Base-by-base conservation (phyloP, 805 yeast species). In the Yarrowia phangngaensis region DNA sequence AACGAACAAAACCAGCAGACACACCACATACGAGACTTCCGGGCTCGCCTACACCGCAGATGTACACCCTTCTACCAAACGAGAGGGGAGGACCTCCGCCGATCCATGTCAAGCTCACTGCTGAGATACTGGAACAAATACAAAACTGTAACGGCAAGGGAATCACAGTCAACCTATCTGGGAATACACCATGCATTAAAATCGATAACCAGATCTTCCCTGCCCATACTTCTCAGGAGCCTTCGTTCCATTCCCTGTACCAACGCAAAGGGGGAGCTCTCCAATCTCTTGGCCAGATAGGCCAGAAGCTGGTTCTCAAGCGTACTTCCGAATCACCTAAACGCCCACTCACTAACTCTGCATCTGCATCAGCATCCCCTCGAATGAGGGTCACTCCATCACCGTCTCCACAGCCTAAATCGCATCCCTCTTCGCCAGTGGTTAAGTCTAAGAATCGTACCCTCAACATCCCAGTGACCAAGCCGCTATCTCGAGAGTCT, bases 401-500 rank as follows among this genome's bases (percentile, higher is more conserved):
- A 8, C 45, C 45, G 8, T 27, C 35, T 2, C 35, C 35, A 11
- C 48, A 41, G 29, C 35, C 35, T 28, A 30, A 41, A 41, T 41
- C 35, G 35, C 48, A 41, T 29, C 35, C 35, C 22, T 41, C 34
- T 8, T 41, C 34, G 22, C 35, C 48, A 9, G 45, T 19, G 11
- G 45, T 38, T 19, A 38, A 38, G 24, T 8, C 45, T 14, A 38
- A 38, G 13, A 41, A 41, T n/a, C 48, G 52, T 19, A 51, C 56
- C 13, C 45, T 54, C 20, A 49, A 50, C 22, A 43, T 53, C 24
- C 43, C 55, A 8, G 31, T 55, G n/a, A 49, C 30, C 20, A 54
- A 54, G 38, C 59, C 52, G 31, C 51, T 55, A 35, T 19, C 61
- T 2, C 50, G 58, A 9, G 55, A 55, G 33, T 51, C 58, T 20